Base-by-base conservation (phyloP, 2,329 filamentous ascomycete species). In the Colletotrichum caudatum region DNA sequence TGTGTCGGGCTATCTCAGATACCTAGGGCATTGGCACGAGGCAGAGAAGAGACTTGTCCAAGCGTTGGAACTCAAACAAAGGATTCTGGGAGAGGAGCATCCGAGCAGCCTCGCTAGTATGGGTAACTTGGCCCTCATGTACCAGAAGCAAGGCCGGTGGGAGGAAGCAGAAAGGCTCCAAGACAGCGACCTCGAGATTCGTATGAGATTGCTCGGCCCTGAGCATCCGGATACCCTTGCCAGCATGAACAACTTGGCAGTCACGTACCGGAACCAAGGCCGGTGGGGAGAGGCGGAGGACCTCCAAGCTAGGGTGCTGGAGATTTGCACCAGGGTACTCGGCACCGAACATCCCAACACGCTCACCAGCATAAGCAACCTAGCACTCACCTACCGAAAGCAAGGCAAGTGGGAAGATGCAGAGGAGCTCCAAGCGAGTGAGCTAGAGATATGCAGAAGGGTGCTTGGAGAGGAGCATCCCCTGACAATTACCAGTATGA, bases 141-240 rank as follows among this genome's bases (percentile, higher is more conserved):
- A 51, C 29, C 18, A 2, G 1, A 1, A 39, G 0, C 60, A 54
- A 39, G 46, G 46, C 8, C 60, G 44, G 20, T 65, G 2, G n/a
- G 2, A 56, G 11, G 23, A 57, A 23, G 62, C 62, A 7, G 51
- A 57, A 33, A 33, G n/a, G 16, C 35, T 56, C 9, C 5, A 23
- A 6, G 6, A 7, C 3, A 20, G 12, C 4, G 37, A 11, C 1
- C 16, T 64, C n/a, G 50, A 64, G 33, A 29, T 20, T 26, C 12
- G 3, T 8, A 33, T 20, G 14, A 54, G 20, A 33, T 9, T 56
- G n/a, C 35, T 64, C 39, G 61, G 61, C 6, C 14, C 44, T 9
- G 48, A 44, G 50, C 48, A 64, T 18, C 35, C 75, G 35, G 6
- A 16, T 20, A 44, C 33, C 11, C 48, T 64, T 11, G 16, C 18